These are phyloP conservation scores for Ophiocytium majus DNA, from an alignment of 352 stramenopile species.

Conservation along the genomic window DNA sequence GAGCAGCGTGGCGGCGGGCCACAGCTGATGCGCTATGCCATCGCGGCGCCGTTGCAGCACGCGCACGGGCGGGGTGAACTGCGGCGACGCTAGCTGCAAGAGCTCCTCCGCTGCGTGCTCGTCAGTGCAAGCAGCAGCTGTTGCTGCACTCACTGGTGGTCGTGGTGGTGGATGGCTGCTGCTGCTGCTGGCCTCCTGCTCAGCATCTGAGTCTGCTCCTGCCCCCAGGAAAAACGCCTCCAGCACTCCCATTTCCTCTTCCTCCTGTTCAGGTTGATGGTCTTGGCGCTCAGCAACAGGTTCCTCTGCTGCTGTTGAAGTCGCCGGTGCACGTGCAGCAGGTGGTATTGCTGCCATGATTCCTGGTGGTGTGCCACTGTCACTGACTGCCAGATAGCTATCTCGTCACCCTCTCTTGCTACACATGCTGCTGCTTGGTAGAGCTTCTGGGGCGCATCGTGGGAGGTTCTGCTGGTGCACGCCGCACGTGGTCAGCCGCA, in stretches of 20 bases:
- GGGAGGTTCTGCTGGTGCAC: too few relatives aligned
- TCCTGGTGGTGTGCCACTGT: too few relatives aligned
- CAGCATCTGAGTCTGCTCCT: neutral
- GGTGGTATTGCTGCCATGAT: too few relatives aligned
- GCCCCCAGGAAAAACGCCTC: neutral
- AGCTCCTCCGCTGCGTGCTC: neutral
- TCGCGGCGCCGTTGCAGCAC: constrained; percentile 28
- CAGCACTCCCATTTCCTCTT: neutral
- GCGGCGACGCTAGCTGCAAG: neutral
- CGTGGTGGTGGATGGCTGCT: neutral
- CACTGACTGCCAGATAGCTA: too few relatives aligned
- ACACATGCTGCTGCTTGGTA: too few relatives aligned
- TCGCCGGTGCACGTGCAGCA: too few relatives aligned
- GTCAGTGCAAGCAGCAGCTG: too few relatives aligned
- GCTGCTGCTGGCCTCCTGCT: neutral
- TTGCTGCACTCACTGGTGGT: neutral
- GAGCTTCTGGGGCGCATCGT: too few relatives aligned
- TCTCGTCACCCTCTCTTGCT: too few relatives aligned
- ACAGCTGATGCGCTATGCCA: constrained; percentile 35
- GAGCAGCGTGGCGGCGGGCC: constrained; percentile 34
- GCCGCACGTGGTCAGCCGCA: too few relatives aligned
- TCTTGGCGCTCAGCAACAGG: too few relatives aligned
- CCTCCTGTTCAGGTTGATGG: neutral
- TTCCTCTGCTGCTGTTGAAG: too few relatives aligned
- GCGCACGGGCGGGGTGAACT: neutral